Conservation (phyloP, 805 yeast genomes). For the Barnettozyma sucrosica region DNA sequence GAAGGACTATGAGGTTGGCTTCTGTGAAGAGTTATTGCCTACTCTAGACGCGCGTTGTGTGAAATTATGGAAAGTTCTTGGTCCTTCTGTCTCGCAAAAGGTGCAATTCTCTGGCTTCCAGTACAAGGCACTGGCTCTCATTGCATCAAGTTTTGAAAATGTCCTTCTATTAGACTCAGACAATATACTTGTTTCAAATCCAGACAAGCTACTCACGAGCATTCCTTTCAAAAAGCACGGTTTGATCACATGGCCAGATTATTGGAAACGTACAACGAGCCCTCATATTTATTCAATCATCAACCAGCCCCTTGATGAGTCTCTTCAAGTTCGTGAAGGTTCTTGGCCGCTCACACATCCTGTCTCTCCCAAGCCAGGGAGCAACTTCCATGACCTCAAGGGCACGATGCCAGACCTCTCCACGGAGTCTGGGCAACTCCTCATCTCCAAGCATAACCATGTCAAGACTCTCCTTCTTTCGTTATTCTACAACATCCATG, state of each 20-base stretch:
- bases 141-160: conserved; percentile 1
- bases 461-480: neutral
- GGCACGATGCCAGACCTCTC: conserved; percentile 3
- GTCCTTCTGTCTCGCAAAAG: neutral
- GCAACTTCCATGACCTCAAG: neutral
- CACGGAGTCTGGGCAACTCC: conserved; percentile 3
- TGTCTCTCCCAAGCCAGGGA: neutral
- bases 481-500: neutral
- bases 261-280: conserved; percentile 1
- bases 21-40: conserved; percentile 1
- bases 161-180: neutral
- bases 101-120: neutral
- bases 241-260: conserved; percentile 1
- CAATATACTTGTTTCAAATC: neutral
- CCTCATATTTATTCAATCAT: neutral
- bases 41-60: neutral
- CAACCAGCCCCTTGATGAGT: neutral
- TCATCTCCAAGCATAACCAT: neutral
- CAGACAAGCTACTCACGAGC: neutral
- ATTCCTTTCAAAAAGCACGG: conserved; percentile 1
- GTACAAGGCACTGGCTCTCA: neutral
- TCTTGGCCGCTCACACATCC: neutral
- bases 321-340: conserved; percentile 1
- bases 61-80: neutral
- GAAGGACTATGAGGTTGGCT: neutral